Evolutionary conservation across 441 rosid genomes (phyloP), one percentile per base, ranked within the genome.

Genomic region (Dalechampia spathulata): DNA sequence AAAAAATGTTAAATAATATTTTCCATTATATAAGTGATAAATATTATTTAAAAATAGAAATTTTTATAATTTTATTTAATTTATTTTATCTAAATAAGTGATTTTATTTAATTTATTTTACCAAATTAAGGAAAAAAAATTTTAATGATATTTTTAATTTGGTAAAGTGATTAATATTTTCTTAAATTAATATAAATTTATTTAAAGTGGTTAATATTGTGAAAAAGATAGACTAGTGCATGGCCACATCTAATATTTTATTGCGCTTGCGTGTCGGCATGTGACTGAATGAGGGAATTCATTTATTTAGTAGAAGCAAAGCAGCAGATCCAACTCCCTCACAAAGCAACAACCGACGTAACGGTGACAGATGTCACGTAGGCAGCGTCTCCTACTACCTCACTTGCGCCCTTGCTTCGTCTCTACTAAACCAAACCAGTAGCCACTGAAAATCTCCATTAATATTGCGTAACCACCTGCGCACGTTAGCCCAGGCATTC

Each of bases 331-430:
- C 52, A 11, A 55, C 49, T 40, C 49, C 7, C 17, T 6, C 3
- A 34, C 43, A 23, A 32, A 11, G 20, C 30, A 62, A 53, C 58
- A 5, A 9, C n/a, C 26, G 15, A 13, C 7, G 22, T 20, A 40
- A 17, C 20, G 36, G 56, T 63, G 61, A 42, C 74, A 56, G 61
- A 67, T 73, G 72, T 69, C 50, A 52, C 52, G 58, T 37, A 49
- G 45, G 37, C 23, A 38, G 46, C 26, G 39, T 63, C 69, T 66
- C 57, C 60, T 21, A 23, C 40, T 34, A 36, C 37, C 51, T 42
- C 52, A 4, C 8, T 8, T 30, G 4, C 34, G 5, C 34, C 34
- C 45, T 20, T 36, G 57, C 64, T 54, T 58, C 26, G 26, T 26
- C 46, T 51, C 57, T 42, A 44, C 47, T 34, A 27, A 17, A 52